These are phyloP conservation scores for Camelina neglecta DNA, from an alignment of 345 rosid genomes.

Conservation along the genomic window DNA sequence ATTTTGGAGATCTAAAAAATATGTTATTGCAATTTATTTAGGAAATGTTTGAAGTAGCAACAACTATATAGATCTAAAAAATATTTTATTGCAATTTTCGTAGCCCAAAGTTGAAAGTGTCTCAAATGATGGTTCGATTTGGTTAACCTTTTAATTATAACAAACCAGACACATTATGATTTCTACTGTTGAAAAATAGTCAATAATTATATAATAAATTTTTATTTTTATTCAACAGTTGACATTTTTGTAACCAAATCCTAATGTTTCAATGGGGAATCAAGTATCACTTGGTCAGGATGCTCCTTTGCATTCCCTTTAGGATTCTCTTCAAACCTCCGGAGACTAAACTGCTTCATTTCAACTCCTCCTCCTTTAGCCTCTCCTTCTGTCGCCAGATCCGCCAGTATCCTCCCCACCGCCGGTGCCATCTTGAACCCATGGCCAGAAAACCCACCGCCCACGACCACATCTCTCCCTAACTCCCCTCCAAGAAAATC, in stretches of 20 bases:
- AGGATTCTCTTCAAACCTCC: conserved; percentile 63
- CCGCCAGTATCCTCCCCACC: conserved; percentile 74
- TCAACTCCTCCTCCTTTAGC: conserved; percentile 61
- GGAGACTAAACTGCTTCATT: conserved; percentile 57
- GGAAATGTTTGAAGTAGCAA: too few relatives aligned
- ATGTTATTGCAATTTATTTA: too few relatives aligned
- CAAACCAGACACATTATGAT: neutral
- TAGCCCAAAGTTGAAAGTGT: too few relatives aligned
- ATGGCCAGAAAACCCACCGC: conserved; percentile 88
- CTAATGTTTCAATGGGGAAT: neutral
- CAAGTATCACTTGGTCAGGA: conserved; percentile 55
- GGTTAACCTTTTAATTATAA: too few relatives aligned
- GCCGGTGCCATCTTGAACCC: conserved; percentile 93
- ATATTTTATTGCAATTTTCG: too few relatives aligned
- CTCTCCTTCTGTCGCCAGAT: conserved; percentile 60
- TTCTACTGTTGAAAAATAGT: neutral
- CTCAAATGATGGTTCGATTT: too few relatives aligned
- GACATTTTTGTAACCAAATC: conserved; percentile 28
- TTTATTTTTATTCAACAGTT: neutral
- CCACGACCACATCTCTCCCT: conserved; percentile 72
- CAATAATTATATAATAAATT: neutral
- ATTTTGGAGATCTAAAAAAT: too few relatives aligned
- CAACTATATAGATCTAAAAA: too few relatives aligned
- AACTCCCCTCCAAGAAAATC: conserved; percentile 84
- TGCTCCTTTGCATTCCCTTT: conserved; percentile 63